Evolutionary conservation across 192 early-diverging fungal genomes (phyloP).

Genomic region (Backusella westeae): DNA sequence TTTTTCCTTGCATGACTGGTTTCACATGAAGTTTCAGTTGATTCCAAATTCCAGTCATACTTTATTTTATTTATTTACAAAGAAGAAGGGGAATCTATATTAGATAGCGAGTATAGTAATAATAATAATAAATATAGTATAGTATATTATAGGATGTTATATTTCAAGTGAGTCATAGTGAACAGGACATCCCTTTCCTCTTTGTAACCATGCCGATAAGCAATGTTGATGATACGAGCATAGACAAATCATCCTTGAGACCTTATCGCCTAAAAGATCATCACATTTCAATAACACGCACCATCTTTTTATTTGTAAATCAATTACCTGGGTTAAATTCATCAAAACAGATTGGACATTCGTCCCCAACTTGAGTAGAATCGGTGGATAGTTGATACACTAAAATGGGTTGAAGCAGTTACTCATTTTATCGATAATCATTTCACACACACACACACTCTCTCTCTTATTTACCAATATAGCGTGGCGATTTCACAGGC

Average conservation of each 20-base stretch:
- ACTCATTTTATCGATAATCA: neutral
- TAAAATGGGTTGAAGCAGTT: conserved; percentile 4
- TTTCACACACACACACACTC: no score
- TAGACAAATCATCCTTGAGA: conserved; percentile 83
- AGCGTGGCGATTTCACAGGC: conserved; percentile 56
- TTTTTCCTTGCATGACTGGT: neutral
- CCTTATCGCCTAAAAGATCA: conserved; percentile 54
- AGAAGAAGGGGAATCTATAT: neutral
- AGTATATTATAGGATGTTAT: neutral
- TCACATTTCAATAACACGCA: neutral
- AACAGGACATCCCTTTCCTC: conserved; percentile 76
- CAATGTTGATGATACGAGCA: conserved; percentile 88
- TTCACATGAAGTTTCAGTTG: neutral
- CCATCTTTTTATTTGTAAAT: neutral
- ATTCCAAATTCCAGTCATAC: neutral
- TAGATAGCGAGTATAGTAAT: neutral
- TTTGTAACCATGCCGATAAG: conserved; percentile 77
- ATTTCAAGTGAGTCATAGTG: conserved; percentile 51
- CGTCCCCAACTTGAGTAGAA: conserved; percentile 65
- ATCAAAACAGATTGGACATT: conserved; percentile 95
- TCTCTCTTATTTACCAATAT: conserved; percentile 51
- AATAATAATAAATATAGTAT: neutral
- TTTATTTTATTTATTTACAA: neutral
- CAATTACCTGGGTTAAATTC: conserved; percentile 73
- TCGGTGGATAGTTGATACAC: conserved; percentile 59